phyloP scores from a whole-genome alignment of 2,329 filamentous ascomycete genomes.

The Paecilomyces niveus region DNA sequence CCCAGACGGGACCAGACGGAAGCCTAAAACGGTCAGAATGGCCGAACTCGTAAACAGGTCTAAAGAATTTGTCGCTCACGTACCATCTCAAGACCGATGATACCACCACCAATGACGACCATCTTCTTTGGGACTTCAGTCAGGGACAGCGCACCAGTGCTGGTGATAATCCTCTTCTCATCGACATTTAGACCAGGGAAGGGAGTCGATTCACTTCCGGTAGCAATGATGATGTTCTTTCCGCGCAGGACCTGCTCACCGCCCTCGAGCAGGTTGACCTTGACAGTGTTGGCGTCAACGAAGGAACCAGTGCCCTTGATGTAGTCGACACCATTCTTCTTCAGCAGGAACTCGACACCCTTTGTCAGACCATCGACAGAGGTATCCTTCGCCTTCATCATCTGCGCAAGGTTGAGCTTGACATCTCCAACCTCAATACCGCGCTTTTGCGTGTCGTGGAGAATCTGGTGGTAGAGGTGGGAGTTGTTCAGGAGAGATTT shows the following conservation, averaged over 20 bases:
- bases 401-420: slow-evolving; percentile 85
- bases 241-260: slow-evolving; percentile 79
- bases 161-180: slow-evolving; percentile 95
- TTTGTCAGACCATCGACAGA: slow-evolving; percentile 87
- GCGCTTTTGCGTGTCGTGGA: slow-evolving; percentile 94
- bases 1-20: slow-evolving; percentile 96
- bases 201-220: slow-evolving; percentile 87
- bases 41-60: neutral
- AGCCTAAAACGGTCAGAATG: slow-evolving; percentile 38
- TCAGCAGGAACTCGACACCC: slow-evolving; percentile 95
- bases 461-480: slow-evolving; percentile 92
- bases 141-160: slow-evolving; percentile 86
- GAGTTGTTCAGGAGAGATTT: slow-evolving; percentile 99
- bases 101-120: slow-evolving; percentile 95
- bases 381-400: slow-evolving; percentile 98
- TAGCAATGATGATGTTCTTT: slow-evolving; percentile 98
- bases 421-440: slow-evolving; percentile 97
- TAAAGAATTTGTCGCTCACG: slow-evolving; percentile 7
- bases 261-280: slow-evolving; percentile 82
- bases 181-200: slow-evolving; percentile 95
- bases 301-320: slow-evolving; percentile 89
- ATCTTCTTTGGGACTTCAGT: slow-evolving; percentile 91
- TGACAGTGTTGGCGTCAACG: slow-evolving; percentile 81
- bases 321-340: slow-evolving; percentile 99
- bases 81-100: slow-evolving; percentile 98